A percentile compares a stretch with the other conserved stretches of the same genome.
Conservation (phyloP, 768 basidiomycete species). For the Harrya chromipes region DNA sequence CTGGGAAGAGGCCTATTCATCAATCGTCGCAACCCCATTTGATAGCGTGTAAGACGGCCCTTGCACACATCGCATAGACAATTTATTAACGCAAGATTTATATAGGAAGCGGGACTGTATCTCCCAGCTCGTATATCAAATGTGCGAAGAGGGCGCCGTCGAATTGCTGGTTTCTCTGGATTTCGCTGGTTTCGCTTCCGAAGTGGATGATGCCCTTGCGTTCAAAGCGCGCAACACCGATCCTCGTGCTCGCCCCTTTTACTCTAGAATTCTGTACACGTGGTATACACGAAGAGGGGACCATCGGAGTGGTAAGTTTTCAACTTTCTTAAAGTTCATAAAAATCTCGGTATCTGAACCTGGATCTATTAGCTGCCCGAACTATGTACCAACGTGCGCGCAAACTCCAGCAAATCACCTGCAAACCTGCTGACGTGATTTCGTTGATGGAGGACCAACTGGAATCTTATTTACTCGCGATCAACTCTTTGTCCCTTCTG, state of each 20-base stretch:
- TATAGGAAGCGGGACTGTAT: conserved; percentile 79
- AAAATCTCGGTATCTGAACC: conserved; percentile 21
- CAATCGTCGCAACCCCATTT: conserved; percentile 70
- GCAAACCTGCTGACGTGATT: conserved; percentile 35
- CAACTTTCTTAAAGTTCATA: conserved; percentile 9
- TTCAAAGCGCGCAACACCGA: conserved; percentile 96
- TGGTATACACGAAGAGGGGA: conserved; percentile 89
- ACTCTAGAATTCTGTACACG: conserved; percentile 89
- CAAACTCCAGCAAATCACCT: conserved; percentile 55
- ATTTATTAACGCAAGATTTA: conserved; percentile 8
- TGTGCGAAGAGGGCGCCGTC: conserved; percentile 88
- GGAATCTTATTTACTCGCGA: conserved; percentile 80
- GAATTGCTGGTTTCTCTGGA: conserved; percentile 76
- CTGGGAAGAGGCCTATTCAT: conserved; percentile 87
- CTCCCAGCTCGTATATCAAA: conserved; percentile 78
- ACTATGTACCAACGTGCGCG: conserved; percentile 92
- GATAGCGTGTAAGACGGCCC: conserved; percentile 66
- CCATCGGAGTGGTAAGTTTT: conserved; percentile 79
- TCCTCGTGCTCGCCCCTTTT: conserved; percentile 79
- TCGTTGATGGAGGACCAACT: conserved; percentile 62
- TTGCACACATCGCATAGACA: conserved; percentile 4
- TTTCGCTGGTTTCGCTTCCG: conserved; percentile 79
- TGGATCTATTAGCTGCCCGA: conserved; percentile 61
- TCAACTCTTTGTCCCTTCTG: conserved; percentile 83
- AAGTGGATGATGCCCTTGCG: conserved; percentile 83